Conservation (phyloP, 2,329 filamentous ascomycete genomes). For the Aspergillus felis region DNA sequence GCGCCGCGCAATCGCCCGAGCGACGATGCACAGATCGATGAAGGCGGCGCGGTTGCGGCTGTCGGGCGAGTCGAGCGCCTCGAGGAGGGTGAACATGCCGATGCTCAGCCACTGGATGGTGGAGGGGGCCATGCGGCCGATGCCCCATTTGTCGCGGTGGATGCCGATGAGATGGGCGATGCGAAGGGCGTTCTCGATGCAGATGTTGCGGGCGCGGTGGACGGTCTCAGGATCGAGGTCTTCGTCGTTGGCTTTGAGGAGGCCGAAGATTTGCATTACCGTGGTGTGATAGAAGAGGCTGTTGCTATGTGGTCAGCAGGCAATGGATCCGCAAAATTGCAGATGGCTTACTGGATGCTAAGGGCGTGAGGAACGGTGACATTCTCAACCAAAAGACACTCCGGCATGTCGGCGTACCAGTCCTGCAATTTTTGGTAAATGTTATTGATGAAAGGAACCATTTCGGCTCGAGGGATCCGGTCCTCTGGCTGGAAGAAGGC, state of each 20-base stretch:
- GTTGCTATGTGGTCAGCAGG: background rate
- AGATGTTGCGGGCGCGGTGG: constrained; percentile 13
- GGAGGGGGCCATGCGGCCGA: constrained; percentile 23
- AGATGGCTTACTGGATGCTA: constrained; percentile 21
- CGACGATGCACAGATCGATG: constrained; percentile 22
- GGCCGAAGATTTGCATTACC: constrained; percentile 25
- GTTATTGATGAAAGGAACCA: constrained; percentile 10
- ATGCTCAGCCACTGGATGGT: constrained; percentile 25
- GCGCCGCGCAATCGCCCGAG: constrained; percentile 21
- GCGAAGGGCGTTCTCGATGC: constrained; percentile 14
- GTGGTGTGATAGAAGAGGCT: constrained; percentile 26
- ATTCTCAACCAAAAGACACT: constrained; percentile 20
- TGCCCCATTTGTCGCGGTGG: constrained; percentile 27
- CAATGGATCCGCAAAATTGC: background rate
- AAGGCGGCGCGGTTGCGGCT: constrained; percentile 24
- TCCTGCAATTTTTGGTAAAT: constrained; percentile 18
- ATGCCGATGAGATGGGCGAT: constrained; percentile 21
- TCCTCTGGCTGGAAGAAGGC: constrained; percentile 15
- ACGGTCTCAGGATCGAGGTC: constrained; percentile 3
- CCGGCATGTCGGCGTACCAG: constrained; percentile 23
- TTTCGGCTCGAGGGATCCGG: constrained; percentile 6
- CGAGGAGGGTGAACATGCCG: constrained; percentile 24
- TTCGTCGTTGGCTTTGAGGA: constrained; percentile 15
- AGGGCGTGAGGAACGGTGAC: constrained; percentile 23
- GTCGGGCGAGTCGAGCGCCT: constrained; percentile 17